Evolutionary conservation across 805 yeast genomes (phyloP), one percentile per base, ranked within the genome.

Genomic region (Komagataella mondaviorum): DNA sequence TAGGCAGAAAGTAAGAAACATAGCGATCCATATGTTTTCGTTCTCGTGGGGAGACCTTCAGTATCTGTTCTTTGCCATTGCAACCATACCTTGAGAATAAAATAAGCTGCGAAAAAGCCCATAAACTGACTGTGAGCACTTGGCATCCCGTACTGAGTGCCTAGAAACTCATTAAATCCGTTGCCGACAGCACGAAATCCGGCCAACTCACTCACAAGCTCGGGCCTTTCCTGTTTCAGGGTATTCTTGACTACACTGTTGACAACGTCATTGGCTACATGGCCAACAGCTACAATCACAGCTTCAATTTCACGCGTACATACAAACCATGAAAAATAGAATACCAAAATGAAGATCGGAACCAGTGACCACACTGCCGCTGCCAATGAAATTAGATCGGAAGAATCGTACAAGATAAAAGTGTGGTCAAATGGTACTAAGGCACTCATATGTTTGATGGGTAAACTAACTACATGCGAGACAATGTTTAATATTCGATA

Each of bases 81-180:
- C 55, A 63, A 56, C 64, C 65, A 51, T 52, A 75, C 44, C 50
- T 71, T 68, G 53, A 85, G 71, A 2, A 72, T 57, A 54, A 74
- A 68, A 61, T 81, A 85, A 6, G 75, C 69, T n/a, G 79, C 75
- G 55, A 85, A 81, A 62, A 81, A 93, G 2, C 96, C 95, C 89
- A 91, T 85, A 65, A 90, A 93, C 67, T 91, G 99, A 0, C 96
- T 81, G 66, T 91, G 99, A 1, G 99, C 96, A 51, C 90, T 81
- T 0, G 99, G 99, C 97, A 91, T 91, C 0, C 99, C 99, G 63
- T 83, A 89, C 0, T 85, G 81, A 55, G 85, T 73, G 53, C 78
- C 65, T 47, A 20, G 18, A 44, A 30, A 22, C 48, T 23, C 23
- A 45, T 62, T 62, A 23, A 69, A 73, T 23, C 58, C 79, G 64